These are phyloP conservation scores for Botryotinia globosa DNA, from an alignment of 2,329 filamentous ascomycete species.

Conservation along the genomic window DNA sequence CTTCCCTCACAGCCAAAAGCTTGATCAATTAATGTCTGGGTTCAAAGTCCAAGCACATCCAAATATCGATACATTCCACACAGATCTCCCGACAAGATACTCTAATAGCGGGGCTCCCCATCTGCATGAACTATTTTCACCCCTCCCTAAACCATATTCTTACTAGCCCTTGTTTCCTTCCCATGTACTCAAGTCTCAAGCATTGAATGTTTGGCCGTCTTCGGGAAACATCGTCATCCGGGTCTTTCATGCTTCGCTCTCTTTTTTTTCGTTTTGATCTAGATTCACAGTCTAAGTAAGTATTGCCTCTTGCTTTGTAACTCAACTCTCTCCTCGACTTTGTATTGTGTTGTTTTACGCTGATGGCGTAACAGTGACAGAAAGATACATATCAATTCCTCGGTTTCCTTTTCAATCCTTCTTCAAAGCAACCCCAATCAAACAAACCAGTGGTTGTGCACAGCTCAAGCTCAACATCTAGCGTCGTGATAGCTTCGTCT, in stretches of 20 bases:
- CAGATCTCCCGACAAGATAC: not conserved
- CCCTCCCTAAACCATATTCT: not conserved
- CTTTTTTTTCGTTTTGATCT: not conserved
- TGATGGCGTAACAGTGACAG: not conserved
- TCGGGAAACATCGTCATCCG: constrained; percentile 5
- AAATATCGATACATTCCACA: not conserved
- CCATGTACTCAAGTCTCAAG: not conserved
- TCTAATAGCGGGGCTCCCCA: constrained; percentile 3
- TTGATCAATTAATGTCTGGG: not conserved
- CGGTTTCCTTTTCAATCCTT: not conserved
- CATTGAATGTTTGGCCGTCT: not conserved
- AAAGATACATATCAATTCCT: not conserved
- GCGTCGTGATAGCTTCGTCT: not conserved
- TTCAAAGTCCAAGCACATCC: not conserved
- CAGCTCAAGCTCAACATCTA: not conserved
- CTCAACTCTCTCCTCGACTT: not conserved
- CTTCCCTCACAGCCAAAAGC: not conserved
- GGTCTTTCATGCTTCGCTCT: not conserved
- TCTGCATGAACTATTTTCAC: not conserved
- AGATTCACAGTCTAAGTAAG: not conserved
- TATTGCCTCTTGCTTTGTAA: not conserved
- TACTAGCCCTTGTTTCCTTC: not conserved
- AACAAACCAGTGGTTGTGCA: not conserved
- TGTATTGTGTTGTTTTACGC: not conserved
- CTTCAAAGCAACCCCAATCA: too few relatives aligned